phyloP scores from a whole-genome alignment of 1,139 yeast genomes.

The Kluyveromyces sp. region DNA sequence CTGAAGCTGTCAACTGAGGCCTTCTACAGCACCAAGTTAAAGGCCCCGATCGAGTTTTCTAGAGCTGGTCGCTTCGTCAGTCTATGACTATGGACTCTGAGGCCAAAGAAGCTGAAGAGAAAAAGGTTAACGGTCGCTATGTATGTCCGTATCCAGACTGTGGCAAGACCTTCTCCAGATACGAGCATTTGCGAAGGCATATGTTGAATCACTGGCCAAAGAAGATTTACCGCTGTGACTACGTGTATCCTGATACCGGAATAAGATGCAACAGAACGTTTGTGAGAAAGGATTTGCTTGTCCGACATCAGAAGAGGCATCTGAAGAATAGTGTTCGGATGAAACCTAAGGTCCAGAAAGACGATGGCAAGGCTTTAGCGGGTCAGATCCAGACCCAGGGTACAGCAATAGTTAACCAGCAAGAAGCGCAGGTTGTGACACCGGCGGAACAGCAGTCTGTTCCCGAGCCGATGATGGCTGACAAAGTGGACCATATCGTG shows the following conservation, averaged over 20 bases:
- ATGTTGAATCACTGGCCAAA: slow-evolving; percentile 38
- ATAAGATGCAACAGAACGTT: slow-evolving; percentile 48
- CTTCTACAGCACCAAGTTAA: background rate
- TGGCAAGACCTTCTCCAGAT: slow-evolving; percentile 34
- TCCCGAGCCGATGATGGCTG: background rate
- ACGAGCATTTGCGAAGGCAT: slow-evolving; percentile 36
- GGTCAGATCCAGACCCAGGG: slow-evolving; percentile 9
- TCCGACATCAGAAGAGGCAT: slow-evolving; percentile 49
- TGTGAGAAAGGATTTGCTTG: slow-evolving; percentile 49
- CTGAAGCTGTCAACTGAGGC: no score
- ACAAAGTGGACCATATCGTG: slow-evolving; percentile 6
- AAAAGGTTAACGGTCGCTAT: slow-evolving; percentile 12
- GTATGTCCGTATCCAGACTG: slow-evolving; percentile 39
- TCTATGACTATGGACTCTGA: background rate
- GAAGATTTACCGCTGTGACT: slow-evolving; percentile 43
- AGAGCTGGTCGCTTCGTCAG: background rate
- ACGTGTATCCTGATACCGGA: slow-evolving; percentile 28
- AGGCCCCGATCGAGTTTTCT: no score
- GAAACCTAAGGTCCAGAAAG: slow-evolving; percentile 15
- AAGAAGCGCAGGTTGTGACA: no score
- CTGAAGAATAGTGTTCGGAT: slow-evolving; percentile 17
- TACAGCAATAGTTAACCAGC: no score
- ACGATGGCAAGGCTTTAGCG: slow-evolving; percentile 6
- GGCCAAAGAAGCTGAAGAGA: background rate
- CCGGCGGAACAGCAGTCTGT: background rate